Conservation (phyloP, 768 basidiomycete genomes). For the Tylopilus vinaceipallidus region DNA sequence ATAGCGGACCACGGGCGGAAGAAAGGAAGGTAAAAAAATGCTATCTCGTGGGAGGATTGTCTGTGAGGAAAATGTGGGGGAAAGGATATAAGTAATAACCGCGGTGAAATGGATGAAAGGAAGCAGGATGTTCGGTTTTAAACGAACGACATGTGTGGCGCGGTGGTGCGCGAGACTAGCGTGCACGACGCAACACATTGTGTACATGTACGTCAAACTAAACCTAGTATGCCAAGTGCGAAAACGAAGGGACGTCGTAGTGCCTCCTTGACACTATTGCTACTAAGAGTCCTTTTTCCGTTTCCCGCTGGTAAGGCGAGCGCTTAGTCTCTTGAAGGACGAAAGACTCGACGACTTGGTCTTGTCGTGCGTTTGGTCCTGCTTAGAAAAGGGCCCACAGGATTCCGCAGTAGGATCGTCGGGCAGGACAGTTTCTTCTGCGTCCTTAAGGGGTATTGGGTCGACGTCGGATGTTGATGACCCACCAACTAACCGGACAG, state of each 20-base stretch:
- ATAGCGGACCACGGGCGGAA: conserved; percentile 22
- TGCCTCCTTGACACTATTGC: conserved; percentile 45
- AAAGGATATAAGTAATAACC: conserved; percentile 10
- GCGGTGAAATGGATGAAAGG: conserved; percentile 4
- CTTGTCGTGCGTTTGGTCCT: conserved; percentile 47
- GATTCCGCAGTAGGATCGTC: conserved; percentile 40
- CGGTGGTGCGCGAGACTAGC: conserved; percentile 16
- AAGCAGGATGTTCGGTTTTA: conserved; percentile 11
- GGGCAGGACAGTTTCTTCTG: conserved; percentile 33
- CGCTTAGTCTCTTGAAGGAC: conserved; percentile 55
- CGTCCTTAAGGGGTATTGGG: conserved; percentile 30
- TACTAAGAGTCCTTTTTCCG: conserved; percentile 54
- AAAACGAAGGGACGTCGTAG: conserved; percentile 21
- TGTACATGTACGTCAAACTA: conserved; percentile 23
- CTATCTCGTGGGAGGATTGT: conserved; percentile 15
- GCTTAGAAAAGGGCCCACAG: conserved; percentile 21
- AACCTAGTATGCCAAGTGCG: conserved; percentile 14
- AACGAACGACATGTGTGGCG: conserved; percentile 5
- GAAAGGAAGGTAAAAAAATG: conserved; percentile 11
- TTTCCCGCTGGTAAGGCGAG: conserved; percentile 37
- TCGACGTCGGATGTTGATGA: conserved; percentile 34
- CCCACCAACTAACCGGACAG: conserved; percentile 62
- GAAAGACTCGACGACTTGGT: conserved; percentile 51
- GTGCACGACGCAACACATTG: conserved; percentile 14
- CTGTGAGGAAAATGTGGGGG: conserved; percentile 15